A percentile compares a stretch with the other conserved stretches of the same genome.
Evolutionary conservation across 495 filamentous ascomycete species (phyloP).

Genomic region (Bombardia bombarda): DNA sequence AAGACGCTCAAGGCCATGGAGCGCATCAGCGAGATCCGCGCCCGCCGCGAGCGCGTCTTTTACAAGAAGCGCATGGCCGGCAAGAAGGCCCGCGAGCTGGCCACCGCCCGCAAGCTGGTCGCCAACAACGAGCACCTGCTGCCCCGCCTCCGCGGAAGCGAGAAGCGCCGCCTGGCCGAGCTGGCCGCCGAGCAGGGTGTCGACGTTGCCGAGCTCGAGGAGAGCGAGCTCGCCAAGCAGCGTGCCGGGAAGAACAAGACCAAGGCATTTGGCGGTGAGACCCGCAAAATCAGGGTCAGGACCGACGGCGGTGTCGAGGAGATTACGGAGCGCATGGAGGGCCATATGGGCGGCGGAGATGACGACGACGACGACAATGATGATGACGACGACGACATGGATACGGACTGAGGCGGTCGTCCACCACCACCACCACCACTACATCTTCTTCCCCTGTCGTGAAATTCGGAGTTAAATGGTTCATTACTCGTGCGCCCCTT

Average conservation of each 20-base stretch:
- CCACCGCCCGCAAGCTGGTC: conserved; percentile 77
- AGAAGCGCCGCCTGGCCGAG: conserved; percentile 43
- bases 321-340: conserved; percentile 23
- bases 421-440: too few relatives aligned
- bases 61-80: conserved; percentile 89
- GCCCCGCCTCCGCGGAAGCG: conserved; percentile 50
- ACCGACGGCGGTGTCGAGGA: conserved; percentile 61
- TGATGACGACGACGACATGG: conserved; percentile 50
- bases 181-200: conserved; percentile 42
- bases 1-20: conserved; percentile 88
- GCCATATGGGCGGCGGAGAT: conserved; percentile 11
- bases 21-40: conserved; percentile 79
- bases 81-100: conserved; percentile 71
- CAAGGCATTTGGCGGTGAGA: conserved; percentile 51
- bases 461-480: too few relatives aligned
- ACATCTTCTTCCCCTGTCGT: too few relatives aligned
- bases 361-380: conserved; percentile 42
- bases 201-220: conserved; percentile 48
- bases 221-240: conserved; percentile 21
- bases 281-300: conserved; percentile 52
- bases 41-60: conserved; percentile 76
- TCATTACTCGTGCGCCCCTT: too few relatives aligned
- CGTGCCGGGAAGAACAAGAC: conserved; percentile 31
- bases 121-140: conserved; percentile 85
- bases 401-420: conserved; percentile 51